Evolutionary conservation across 306 rosid genomes (phyloP).

Genomic region (Leucaena leucocephala): DNA sequence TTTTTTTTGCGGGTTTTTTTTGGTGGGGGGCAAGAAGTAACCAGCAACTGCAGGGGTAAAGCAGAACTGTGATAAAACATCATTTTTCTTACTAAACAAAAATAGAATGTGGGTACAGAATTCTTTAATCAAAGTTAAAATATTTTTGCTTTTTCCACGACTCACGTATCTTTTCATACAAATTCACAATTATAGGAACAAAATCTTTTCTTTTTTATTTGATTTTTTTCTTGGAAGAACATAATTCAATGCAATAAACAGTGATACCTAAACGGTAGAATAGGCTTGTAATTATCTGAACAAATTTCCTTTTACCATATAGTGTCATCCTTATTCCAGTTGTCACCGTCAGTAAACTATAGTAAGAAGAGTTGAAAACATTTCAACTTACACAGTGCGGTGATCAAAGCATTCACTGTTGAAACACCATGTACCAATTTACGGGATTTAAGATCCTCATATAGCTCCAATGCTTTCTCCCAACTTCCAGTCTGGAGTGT

Average conservation of each 20-base stretch:
- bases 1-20: no score
- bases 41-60: conserved; percentile 11
- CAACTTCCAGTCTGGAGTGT: conserved; percentile 81
- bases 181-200: not conserved
- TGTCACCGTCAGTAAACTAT: not conserved
- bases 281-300: not conserved
- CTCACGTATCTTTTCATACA: not conserved
- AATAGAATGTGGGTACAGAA: conserved; percentile 14
- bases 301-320: not conserved
- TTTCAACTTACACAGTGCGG: conserved; percentile 81
- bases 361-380: not conserved
- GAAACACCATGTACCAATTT: conserved; percentile 69
- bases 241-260: not conserved
- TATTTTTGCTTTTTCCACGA: conserved; percentile 14
- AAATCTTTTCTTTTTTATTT: not conserved
- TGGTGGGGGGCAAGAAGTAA: not conserved
- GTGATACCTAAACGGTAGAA: not conserved
- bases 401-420: conserved; percentile 89
- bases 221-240: not conserved
- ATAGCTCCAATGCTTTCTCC: conserved; percentile 84
- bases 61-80: not conserved
- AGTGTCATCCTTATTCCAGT: not conserved
- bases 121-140: not conserved
- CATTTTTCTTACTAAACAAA: not conserved
- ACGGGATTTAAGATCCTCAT: conserved; percentile 70